Evolutionary conservation across 1,284 basidiomycete genomes (phyloP).

Genomic region (Pyrrhoderma lamaoense): DNA sequence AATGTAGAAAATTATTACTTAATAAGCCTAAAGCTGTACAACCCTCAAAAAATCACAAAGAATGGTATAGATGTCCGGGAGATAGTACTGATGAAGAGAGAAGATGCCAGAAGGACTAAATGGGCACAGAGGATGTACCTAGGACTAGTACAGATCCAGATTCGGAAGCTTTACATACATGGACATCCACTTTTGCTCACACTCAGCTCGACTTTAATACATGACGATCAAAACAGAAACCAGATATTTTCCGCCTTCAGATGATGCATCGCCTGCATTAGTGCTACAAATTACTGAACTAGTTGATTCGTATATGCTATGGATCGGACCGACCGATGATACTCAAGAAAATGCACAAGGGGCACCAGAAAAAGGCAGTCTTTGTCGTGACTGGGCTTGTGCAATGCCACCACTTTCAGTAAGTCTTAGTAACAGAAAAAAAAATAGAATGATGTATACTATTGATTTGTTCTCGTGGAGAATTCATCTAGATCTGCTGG

Average conservation of each 20-base stretch:
- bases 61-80: no score
- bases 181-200: no score
- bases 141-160: no score
- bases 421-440: constrained; percentile 15
- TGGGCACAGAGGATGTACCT: no score
- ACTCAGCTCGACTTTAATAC: no score
- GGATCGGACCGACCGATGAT: constrained; percentile 59
- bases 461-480: constrained; percentile 23
- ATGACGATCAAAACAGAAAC: constrained; percentile 29
- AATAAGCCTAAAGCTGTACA: no score
- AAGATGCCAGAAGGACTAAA: not conserved
- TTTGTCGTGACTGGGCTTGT: constrained; percentile 77
- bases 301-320: constrained; percentile 73
- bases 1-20: no score
- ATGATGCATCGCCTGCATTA: constrained; percentile 48
- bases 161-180: no score
- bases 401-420: constrained; percentile 63
- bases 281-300: constrained; percentile 64
- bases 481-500: constrained; percentile 41
- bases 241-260: constrained; percentile 38
- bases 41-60: no score
- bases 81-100: not conserved
- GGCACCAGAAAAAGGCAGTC: constrained; percentile 43
- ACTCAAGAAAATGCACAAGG: constrained; percentile 39
- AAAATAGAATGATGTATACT: constrained; percentile 4